Evolutionary conservation across 768 basidiomycete genomes (phyloP), one percentile per base, ranked within the genome.

Genomic region (Ramaria rubella): DNA sequence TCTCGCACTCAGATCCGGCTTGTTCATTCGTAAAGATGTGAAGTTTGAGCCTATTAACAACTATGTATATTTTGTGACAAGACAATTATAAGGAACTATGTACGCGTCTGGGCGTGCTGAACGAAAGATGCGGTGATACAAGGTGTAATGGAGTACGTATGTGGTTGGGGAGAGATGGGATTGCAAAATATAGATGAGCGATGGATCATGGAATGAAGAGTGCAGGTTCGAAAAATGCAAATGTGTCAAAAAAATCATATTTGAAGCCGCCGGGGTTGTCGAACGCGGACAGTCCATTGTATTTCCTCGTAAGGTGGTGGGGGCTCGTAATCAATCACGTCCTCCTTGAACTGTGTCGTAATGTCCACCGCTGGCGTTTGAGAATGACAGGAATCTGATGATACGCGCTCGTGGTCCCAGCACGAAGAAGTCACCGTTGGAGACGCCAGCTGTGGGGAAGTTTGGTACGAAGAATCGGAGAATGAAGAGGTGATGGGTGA

Each of bases 301-400:
- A 55, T 54, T 21, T 59, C 50, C 40, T 59, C 58, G 40, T 59
- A 59, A 9, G 58, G 58, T 49, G 58, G 58, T 4, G 58, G 58
- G 6, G 52, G 34, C 38, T 55, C 53, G 34, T 38, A 30, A 12
- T 59, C 44, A 17, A 31, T 2, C 15, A 49, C n/a, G 9, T 27
- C 3, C 36, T 55, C 53, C 53, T 46, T 46, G 45, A 27, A n/a
- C 42, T 45, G n/a, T 14, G 27, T 9, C 15, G 40, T 17, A 12
- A 31, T n/a, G 21, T 46, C 55, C 3, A 23, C 21, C n/a, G 44
- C n/a, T 23, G 29, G 9, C 46, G 15, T 15, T 21, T 17, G 44
- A 3, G 26, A 29, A 6, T 23, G 36, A 40, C 8, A 19, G 3
- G n/a, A 29, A 2, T 42, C 36, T 40, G 38, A 5, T 6, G 50